Percentiles rank a stretch among this genome's conserved stretches.
These are phyloP conservation scores for Diaporthe ilicicola DNA, from an alignment of 2,329 filamentous ascomycete genomes.

Conservation along the genomic window DNA sequence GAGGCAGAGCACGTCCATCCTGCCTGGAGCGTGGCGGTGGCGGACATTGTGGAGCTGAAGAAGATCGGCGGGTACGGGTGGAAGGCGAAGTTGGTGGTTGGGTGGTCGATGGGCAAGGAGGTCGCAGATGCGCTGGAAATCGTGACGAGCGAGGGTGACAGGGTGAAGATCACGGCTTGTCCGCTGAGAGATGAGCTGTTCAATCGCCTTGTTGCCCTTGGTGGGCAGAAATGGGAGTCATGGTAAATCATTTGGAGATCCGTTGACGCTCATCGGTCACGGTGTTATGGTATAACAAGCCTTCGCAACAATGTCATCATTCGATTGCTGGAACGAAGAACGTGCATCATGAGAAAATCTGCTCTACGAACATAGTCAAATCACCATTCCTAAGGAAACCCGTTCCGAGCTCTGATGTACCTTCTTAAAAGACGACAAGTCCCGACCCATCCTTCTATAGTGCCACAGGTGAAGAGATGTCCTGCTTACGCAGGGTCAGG, in stretches of 20 bases:
- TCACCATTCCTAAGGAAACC: no score
- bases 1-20: slow-evolving; percentile 65
- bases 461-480: neutral
- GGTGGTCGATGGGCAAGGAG: slow-evolving; percentile 78
- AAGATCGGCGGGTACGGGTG: slow-evolving; percentile 85
- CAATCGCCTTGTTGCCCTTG: slow-evolving; percentile 30
- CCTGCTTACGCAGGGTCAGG: slow-evolving; percentile 31
- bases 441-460: no score
- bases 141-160: slow-evolving; percentile 62
- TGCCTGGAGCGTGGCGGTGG: slow-evolving; percentile 74
- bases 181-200: slow-evolving; percentile 74
- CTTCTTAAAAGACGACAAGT: neutral
- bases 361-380: no score
- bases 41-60: slow-evolving; percentile 76
- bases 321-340: no score
- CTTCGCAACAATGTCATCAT: neutral
- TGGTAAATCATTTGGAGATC: slow-evolving; percentile 3
- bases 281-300: no score
- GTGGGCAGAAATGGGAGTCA: slow-evolving; percentile 33
- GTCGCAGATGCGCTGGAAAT: slow-evolving; percentile 80
- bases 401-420: no score
- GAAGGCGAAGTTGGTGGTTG: slow-evolving; percentile 85
- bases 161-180: slow-evolving; percentile 74
- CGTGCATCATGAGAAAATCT: neutral
- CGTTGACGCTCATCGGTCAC: neutral